phyloP scores from a whole-genome alignment of 768 basidiomycete genomes.

The Hericium coralloides region DNA sequence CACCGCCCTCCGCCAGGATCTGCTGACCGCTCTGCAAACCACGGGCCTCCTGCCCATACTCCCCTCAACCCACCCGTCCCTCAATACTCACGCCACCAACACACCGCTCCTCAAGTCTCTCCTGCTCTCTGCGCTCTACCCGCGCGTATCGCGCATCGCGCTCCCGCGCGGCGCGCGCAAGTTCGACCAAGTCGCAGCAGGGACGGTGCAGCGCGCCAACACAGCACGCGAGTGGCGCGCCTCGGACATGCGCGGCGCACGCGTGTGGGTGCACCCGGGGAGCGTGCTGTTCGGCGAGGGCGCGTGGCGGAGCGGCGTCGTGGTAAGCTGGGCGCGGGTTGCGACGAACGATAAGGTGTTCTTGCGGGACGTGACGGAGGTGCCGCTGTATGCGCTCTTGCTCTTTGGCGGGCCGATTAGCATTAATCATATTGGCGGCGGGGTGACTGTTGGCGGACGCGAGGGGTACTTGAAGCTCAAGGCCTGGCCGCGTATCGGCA shows the following conservation, averaged over 20 bases:
- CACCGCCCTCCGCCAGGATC: constrained; percentile 67
- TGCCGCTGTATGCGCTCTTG: constrained; percentile 78
- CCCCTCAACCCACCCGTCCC: constrained; percentile 34
- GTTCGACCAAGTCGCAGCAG: constrained; percentile 80
- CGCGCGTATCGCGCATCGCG: constrained; percentile 67
- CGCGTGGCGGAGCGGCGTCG: constrained; percentile 68
- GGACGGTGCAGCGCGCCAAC: constrained; percentile 79
- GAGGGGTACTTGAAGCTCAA: constrained; percentile 51
- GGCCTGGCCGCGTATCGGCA: constrained; percentile 87
- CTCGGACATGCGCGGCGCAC: constrained; percentile 51
- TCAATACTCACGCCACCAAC: constrained; percentile 60
- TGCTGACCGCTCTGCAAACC: constrained; percentile 57
- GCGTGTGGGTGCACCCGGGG: constrained; percentile 78
- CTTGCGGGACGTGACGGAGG: constrained; percentile 82
- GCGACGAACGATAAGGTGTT: constrained; percentile 71
- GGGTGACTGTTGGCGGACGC: constrained; percentile 51
- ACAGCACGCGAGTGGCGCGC: constrained; percentile 78
- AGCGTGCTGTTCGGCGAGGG: constrained; percentile 70
- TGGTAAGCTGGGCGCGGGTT: constrained; percentile 79
- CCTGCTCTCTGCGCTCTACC: constrained; percentile 83
- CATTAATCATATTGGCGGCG: constrained; percentile 77
- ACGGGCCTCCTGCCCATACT: constrained; percentile 55
- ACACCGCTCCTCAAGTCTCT: constrained; percentile 76
- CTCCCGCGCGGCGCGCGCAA: constrained; percentile 67
- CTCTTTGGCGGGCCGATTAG: constrained; percentile 76